A percentile compares a stretch with the other conserved stretches of the same genome.
Conservation (phyloP, 2,329 filamentous ascomycete genomes). For the Aspergillus ibericus region DNA sequence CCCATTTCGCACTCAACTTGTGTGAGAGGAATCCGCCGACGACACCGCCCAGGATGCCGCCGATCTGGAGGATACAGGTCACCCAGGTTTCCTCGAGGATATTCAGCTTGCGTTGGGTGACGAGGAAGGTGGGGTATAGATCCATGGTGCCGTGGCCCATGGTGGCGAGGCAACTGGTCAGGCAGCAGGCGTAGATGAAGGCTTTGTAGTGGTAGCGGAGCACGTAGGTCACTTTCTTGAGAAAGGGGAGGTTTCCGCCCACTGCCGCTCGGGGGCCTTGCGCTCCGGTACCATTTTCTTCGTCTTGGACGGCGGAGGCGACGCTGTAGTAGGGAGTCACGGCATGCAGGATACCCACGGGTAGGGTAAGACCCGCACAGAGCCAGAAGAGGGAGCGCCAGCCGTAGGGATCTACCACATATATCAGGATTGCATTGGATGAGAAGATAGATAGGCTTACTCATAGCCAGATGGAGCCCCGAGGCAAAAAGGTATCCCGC, state of each 20-base stretch:
- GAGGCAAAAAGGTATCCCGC: not conserved
- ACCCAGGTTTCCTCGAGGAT: not conserved
- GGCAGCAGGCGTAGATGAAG: not conserved
- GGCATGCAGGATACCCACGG: not conserved
- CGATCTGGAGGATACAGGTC: not conserved
- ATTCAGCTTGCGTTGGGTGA: not conserved
- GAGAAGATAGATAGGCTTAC: not conserved
- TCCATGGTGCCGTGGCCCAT: conserved; percentile 1
- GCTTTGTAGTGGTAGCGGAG: not conserved
- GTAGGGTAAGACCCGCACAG: not conserved
- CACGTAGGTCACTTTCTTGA: not conserved
- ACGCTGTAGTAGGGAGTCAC: not conserved
- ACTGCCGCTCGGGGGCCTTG: not conserved
- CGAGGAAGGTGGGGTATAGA: not conserved
- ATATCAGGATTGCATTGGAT: not conserved
- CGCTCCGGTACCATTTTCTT: not conserved
- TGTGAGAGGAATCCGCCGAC: not conserved
- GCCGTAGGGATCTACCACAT: not conserved
- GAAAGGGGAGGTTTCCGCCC: not conserved
- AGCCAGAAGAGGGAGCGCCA: conserved; percentile 1
- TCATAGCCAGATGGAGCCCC: not conserved
- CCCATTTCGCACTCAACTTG: not conserved
- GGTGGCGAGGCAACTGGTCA: not conserved
- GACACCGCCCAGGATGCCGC: not conserved
- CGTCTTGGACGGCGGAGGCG: not conserved